Conservation (phyloP, 768 basidiomycete species). For the Pleurotus pulmonarius region DNA sequence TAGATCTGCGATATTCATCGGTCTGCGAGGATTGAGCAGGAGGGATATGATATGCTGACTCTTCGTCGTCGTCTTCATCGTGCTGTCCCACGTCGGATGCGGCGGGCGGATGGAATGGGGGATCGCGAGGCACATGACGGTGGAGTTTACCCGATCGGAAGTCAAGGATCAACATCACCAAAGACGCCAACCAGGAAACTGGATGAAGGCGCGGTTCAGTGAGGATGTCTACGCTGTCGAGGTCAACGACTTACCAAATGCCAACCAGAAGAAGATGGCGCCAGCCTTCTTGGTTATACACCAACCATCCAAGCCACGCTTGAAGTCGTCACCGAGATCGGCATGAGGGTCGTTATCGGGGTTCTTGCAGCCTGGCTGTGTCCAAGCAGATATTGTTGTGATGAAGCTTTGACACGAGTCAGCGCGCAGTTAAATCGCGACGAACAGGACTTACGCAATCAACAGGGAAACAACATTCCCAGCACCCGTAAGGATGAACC, state of each 20-base stretch:
- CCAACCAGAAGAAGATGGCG: conserved; percentile 85
- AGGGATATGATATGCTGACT: conserved; percentile 43
- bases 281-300: conserved; percentile 92
- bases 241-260: conserved; percentile 52
- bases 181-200: conserved; percentile 77
- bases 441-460: conserved; percentile 60
- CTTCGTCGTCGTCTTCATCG: conserved; percentile 56
- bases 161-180: conserved; percentile 62
- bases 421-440: conserved; percentile 3
- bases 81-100: conserved; percentile 44
- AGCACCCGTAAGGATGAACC: conserved; percentile 75
- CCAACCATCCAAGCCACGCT: conserved; percentile 70
- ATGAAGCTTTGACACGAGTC: conserved; percentile 47
- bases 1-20: conserved; percentile 11
- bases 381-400: conserved; percentile 82
- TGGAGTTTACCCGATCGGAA: conserved; percentile 73
- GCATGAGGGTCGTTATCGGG: conserved; percentile 78
- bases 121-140: conserved; percentile 52
- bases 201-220: conserved; percentile 1
- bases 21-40: conserved; percentile 32
- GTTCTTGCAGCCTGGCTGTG: conserved; percentile 86
- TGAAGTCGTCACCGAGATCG: conserved; percentile 60
- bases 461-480: conserved; percentile 68
- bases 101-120: conserved; percentile 67
- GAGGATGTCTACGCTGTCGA: neutral